Evolutionary conservation across 2,329 filamentous ascomycete genomes (phyloP).

Genomic region (Didymella pinodella): DNA sequence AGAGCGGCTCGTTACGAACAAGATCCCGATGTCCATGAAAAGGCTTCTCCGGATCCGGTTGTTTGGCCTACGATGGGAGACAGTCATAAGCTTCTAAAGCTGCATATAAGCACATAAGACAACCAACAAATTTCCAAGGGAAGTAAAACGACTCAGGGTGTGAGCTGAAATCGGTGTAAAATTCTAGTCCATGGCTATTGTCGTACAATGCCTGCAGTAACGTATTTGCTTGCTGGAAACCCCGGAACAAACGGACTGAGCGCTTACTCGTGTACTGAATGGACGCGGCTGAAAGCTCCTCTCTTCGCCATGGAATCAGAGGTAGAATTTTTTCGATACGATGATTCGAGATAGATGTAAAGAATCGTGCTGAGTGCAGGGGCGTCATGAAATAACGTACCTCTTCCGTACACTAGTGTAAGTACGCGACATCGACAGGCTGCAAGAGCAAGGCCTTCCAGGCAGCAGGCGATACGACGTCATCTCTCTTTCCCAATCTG

Average conservation of each 20-base stretch:
- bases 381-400: not conserved
- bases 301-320: constrained; percentile 13
- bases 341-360: not conserved
- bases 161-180: not conserved
- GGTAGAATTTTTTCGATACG: not conserved
- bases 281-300: constrained; percentile 3
- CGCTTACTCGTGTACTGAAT: constrained; percentile 4
- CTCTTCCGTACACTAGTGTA: not conserved
- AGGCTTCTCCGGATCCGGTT: not conserved
- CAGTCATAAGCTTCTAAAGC: not conserved
- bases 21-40: not conserved
- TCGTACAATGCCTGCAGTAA: constrained; percentile 9
- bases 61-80: not conserved
- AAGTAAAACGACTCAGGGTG: not conserved
- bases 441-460: not conserved
- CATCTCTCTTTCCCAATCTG: not conserved
- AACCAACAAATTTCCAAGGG: constrained; percentile 1
- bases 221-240: constrained; percentile 3
- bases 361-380: not conserved
- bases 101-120: not conserved
- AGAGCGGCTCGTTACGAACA: not conserved
- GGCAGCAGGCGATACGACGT: not conserved
- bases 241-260: constrained; percentile 12
- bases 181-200: constrained; percentile 9
- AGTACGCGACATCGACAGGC: not conserved